Conservation (phyloP, 2,329 filamentous ascomycete genomes). For the Talaromyces rugulosus region DNA sequence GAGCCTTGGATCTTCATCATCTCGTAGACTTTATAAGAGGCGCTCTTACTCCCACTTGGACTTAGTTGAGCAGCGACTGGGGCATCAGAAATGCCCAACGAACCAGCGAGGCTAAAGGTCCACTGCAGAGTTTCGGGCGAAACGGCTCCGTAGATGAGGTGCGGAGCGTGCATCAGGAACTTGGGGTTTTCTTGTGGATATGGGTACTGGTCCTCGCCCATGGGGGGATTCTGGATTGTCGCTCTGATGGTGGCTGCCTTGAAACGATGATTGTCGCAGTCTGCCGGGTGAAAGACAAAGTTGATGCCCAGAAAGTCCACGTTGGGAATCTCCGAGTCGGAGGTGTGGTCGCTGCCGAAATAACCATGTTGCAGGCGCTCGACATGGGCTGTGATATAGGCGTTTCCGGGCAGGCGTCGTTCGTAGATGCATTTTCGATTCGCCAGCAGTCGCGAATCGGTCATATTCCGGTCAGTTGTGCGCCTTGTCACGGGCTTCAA, state of each 20-base stretch:
- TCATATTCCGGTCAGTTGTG: slow-evolving; percentile 30
- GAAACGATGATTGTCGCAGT: slow-evolving; percentile 43
- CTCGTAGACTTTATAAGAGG: slow-evolving; percentile 43
- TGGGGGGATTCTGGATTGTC: slow-evolving; percentile 25
- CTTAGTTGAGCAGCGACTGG: slow-evolving; percentile 40
- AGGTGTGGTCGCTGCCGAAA: slow-evolving; percentile 41
- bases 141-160: slow-evolving; percentile 46
- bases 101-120: slow-evolving; percentile 45
- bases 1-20: slow-evolving; percentile 51
- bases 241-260: slow-evolving; percentile 44
- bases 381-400: slow-evolving; percentile 48
- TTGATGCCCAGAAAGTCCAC: slow-evolving; percentile 48
- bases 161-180: slow-evolving; percentile 49
- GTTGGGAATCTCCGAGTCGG: slow-evolving; percentile 38
- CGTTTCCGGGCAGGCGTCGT: slow-evolving; percentile 43
- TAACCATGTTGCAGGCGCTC: slow-evolving; percentile 49
- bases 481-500: background rate
- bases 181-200: slow-evolving; percentile 29
- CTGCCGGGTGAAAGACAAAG: slow-evolving; percentile 48
- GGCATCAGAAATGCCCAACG: slow-evolving; percentile 43
- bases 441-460: slow-evolving; percentile 32
- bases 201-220: slow-evolving; percentile 5
- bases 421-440: slow-evolving; percentile 47
- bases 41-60: slow-evolving; percentile 38
- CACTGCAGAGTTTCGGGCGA: slow-evolving; percentile 47